Evolutionary conservation across 306 rosid species (phyloP).

Genomic region (Senna siamea): DNA sequence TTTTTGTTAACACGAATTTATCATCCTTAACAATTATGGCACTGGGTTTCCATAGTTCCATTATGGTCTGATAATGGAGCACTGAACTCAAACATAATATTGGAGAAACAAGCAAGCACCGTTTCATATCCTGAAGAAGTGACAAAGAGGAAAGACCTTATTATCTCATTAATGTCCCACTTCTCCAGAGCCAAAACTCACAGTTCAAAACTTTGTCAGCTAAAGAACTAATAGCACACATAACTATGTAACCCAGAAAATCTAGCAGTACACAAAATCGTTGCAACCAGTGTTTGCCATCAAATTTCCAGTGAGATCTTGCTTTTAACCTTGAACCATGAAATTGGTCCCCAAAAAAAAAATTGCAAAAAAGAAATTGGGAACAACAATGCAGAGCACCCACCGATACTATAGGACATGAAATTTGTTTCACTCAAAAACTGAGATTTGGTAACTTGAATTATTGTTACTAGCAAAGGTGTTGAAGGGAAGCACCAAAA

Average conservation of each 20-base stretch:
- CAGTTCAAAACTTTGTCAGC: constrained; percentile 2
- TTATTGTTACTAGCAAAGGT: background rate
- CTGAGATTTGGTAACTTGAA: background rate
- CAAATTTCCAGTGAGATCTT: background rate
- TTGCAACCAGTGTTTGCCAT: background rate
- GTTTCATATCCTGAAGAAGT: too few species aligned
- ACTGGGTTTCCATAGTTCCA: background rate
- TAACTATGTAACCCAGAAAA: background rate
- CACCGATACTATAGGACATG: background rate
- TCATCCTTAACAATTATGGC: background rate
- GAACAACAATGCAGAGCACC: background rate
- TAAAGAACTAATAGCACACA: background rate
- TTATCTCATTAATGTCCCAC: background rate
- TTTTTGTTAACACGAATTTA: background rate
- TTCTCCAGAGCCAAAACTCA: background rate
- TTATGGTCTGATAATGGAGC: too few species aligned
- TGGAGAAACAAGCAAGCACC: too few species aligned
- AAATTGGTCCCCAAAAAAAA: background rate
- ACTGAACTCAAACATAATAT: too few species aligned
- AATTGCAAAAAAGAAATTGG: background rate
- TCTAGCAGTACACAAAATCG: background rate
- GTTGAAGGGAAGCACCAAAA: background rate
- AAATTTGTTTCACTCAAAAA: background rate
- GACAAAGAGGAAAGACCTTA: background rate
- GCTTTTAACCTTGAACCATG: background rate